Conservation (phyloP, 2,329 filamentous ascomycete species). For the Fusarium sp. region DNA sequence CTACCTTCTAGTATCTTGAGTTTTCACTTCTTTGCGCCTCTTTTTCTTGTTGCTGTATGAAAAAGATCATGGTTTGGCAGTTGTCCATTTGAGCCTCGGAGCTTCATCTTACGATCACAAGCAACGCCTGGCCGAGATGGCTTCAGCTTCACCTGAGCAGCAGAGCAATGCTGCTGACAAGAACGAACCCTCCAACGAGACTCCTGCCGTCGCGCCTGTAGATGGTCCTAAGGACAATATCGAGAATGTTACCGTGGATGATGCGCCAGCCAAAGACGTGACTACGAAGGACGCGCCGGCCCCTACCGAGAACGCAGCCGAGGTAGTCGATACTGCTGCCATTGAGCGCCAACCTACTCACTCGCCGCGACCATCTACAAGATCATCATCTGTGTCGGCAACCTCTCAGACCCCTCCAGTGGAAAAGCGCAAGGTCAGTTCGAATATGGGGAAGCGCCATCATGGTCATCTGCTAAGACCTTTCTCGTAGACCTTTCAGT, state of each 20-base stretch:
- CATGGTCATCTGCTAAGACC: conserved; percentile 11
- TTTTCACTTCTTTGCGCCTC: background rate
- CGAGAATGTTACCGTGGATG: background rate
- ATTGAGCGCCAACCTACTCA: conserved; percentile 14
- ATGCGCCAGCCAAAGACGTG: background rate
- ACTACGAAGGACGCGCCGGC: background rate
- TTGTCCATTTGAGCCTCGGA: background rate
- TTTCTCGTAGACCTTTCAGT: conserved; percentile 24
- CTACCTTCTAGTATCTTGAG: background rate
- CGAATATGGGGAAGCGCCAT: background rate
- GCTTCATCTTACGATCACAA: conserved; percentile 7
- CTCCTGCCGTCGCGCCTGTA: background rate
- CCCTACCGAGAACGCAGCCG: conserved; percentile 10
- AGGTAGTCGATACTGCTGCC: background rate
- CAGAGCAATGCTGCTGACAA: conserved; percentile 3
- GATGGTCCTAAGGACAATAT: background rate
- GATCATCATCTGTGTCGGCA: conserved; percentile 22
- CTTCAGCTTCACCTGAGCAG: conserved; percentile 8
- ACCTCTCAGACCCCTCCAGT: conserved; percentile 9
- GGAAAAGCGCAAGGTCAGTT: conserved; percentile 26
- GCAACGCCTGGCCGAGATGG: conserved; percentile 22
- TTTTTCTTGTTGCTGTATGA: background rate
- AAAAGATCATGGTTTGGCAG: background rate
- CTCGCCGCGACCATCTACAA: conserved; percentile 18
- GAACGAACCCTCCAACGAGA: background rate